Conservation (phyloP, 352 stramenopile genomes). For the Phytophthora macrochlamydospora region DNA sequence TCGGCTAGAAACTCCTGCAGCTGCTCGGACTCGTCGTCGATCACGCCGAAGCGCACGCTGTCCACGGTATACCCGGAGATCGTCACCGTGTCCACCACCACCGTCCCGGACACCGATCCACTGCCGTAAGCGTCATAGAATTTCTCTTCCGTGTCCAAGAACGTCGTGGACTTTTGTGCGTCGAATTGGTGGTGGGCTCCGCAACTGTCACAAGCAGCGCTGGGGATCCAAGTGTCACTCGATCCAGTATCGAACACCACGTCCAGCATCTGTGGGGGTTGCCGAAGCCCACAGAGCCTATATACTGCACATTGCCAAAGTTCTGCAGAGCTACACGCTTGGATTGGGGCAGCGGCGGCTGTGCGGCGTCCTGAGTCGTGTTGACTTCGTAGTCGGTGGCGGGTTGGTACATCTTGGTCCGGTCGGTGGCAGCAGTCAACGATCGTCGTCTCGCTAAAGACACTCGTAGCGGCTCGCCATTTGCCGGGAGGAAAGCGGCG, state of each 20-base stretch:
- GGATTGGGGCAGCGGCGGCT: conserved; percentile 31
- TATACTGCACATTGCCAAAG: conserved; percentile 88
- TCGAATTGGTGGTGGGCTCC: conserved; percentile 67
- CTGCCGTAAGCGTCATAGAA: conserved; percentile 85
- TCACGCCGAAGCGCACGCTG: conserved; percentile 81
- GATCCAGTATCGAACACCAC: conserved; percentile 86
- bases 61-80: conserved; percentile 73
- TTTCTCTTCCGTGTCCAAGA: conserved; percentile 72
- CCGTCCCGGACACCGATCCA: conserved; percentile 75
- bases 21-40: conserved; percentile 68
- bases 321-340: conserved; percentile 72
- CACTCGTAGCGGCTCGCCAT: conserved; percentile 18
- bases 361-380: conserved; percentile 14
- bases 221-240: conserved; percentile 83
- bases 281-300: conserved; percentile 72
- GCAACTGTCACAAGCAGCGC: conserved; percentile 51
- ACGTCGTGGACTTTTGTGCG: conserved; percentile 58
- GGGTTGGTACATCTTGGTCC: conserved; percentile 3
- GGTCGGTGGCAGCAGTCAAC: conserved; percentile 14
- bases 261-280: conserved; percentile 69
- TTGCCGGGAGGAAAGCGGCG: background rate
- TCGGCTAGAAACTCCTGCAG: conserved; percentile 87
- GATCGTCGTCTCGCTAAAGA: conserved; percentile 21
- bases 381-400: conserved; percentile 13
- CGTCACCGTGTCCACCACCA: conserved; percentile 75